Conservation (phyloP, 2,329 filamentous ascomycete genomes). For the Volutella citrinella region DNA sequence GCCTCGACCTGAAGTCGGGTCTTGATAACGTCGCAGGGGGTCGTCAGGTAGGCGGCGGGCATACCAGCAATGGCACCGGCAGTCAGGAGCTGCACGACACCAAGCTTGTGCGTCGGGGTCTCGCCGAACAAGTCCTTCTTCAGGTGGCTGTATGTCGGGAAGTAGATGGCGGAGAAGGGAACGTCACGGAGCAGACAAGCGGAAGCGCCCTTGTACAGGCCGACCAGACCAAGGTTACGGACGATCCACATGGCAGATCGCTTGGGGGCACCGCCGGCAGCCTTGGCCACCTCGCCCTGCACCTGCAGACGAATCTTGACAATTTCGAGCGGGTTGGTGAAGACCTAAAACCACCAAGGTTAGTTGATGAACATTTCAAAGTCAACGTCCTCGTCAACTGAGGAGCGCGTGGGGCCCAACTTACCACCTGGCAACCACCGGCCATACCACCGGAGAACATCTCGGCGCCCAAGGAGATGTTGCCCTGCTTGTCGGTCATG, state of each 20-base stretch:
- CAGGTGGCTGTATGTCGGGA: conserved; percentile 92
- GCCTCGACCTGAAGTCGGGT: conserved; percentile 96
- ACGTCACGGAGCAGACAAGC: conserved; percentile 95
- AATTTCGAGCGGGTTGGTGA: conserved; percentile 97
- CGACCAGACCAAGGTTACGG: conserved; percentile 86
- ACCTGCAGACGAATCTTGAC: conserved; percentile 99
- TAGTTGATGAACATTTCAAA: background rate
- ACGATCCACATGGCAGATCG: conserved; percentile 98
- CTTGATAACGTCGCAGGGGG: conserved; percentile 98
- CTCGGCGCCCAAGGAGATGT: conserved; percentile 70
- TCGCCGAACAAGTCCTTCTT: conserved; percentile 96
- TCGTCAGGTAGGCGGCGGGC: conserved; percentile 91
- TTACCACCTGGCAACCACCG: conserved; percentile 92
- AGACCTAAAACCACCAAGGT: conserved; percentile 56
- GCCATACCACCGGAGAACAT: conserved; percentile 84
- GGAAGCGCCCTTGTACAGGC: conserved; percentile 93
- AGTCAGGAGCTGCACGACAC: conserved; percentile 84
- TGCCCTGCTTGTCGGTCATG: conserved; percentile 72
- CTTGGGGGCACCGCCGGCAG: conserved; percentile 74
- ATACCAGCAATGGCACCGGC: conserved; percentile 93
- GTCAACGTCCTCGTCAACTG: too few species aligned
- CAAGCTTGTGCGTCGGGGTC: conserved; percentile 79
- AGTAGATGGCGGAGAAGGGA: conserved; percentile 98
- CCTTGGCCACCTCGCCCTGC: conserved; percentile 93
- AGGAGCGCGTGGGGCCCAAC: too few species aligned